Base-by-base conservation (phyloP, 2,329 filamentous ascomycete species). In the Talaromyces sp. region DNA sequence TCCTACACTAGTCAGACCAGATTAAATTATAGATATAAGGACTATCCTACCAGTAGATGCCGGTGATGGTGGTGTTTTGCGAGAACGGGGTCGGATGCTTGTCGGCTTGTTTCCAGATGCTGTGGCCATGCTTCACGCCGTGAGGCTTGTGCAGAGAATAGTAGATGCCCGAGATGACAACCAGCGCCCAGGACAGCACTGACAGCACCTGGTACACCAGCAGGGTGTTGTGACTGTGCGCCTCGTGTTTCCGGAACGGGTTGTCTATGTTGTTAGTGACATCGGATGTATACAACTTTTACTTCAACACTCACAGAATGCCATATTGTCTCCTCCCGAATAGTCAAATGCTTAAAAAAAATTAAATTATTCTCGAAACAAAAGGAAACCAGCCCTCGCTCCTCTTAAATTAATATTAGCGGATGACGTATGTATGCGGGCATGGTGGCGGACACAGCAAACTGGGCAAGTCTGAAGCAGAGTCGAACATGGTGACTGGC, bases 181-280 rank as follows among this genome's bases (percentile, higher is more conserved):
- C 84, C 52, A 96, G 77, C 30, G 91, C 76, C 88, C 91, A 96
- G 39, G 87, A 88, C 57, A 92, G 64, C 51, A 88, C 82, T 4
- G 90, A 91, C 64, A 92, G 78, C 72, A 92, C 77, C 75, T 91
- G 92, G 83, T 95, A 95, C 39, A 85, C 81, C 66, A 85, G 80
- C 68, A 96, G 79, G 57, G 86, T 81, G 64, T 80, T 79, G 32
- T 78, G 75, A 63, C 82, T 82, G 71, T 91, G 87, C 19, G 84
- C 81, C 63, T 92, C 88, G 69, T 86, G 86, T 75, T 83, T 87
- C 63, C 84, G 80, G 77, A 95, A 95, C 30, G 91, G 91, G 74
- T 95, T 95, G 72, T 85, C 88, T 90, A 28, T 22, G 22, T 19
- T 33, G 15, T 27, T 54, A 30, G 57, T 1, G 57, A 49, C 11